A percentile compares a stretch with the other conserved stretches of the same genome.
Evolutionary conservation across 257 asterid species (phyloP).

Genomic region (Dorcoceras hygrometricum): DNA sequence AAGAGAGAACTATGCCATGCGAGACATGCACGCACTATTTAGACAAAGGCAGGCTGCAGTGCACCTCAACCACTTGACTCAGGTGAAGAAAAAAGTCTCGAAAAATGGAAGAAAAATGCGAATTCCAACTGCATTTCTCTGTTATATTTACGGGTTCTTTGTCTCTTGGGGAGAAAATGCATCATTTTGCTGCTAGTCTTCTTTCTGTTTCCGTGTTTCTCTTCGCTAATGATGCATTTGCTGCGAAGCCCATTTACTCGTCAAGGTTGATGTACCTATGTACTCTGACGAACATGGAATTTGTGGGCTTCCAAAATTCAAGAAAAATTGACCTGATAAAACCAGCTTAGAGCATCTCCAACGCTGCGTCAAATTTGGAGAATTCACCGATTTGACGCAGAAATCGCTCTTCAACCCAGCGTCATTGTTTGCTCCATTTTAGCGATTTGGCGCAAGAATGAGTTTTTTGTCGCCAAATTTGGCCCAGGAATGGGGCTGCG

Average conservation of each 20-base stretch:
- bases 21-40: too few species aligned
- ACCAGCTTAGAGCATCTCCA: too few species aligned
- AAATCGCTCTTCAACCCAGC: too few species aligned
- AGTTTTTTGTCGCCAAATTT: too few species aligned
- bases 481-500: too few species aligned
- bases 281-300: conserved; percentile 48
- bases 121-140: conserved; percentile 27
- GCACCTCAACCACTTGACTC: not conserved
- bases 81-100: not conserved
- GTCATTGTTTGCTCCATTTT: too few species aligned
- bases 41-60: too few species aligned
- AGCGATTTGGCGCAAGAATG: too few species aligned
- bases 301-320: conserved; percentile 33
- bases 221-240: conserved; percentile 29
- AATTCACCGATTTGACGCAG: too few species aligned
- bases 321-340: conserved; percentile 39
- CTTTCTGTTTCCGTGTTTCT: conserved; percentile 18
- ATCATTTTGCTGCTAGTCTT: conserved; percentile 26
- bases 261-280: conserved; percentile 56
- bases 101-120: not conserved
- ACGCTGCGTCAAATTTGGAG: too few species aligned
- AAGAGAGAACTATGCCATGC: too few species aligned
- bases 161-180: conserved; percentile 19
- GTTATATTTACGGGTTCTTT: conserved; percentile 5
- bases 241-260: conserved; percentile 39